These are phyloP conservation scores for Paracoccidioides brasiliensis DNA, from an alignment of 2,329 filamentous ascomycete species.

Conservation along the genomic window DNA sequence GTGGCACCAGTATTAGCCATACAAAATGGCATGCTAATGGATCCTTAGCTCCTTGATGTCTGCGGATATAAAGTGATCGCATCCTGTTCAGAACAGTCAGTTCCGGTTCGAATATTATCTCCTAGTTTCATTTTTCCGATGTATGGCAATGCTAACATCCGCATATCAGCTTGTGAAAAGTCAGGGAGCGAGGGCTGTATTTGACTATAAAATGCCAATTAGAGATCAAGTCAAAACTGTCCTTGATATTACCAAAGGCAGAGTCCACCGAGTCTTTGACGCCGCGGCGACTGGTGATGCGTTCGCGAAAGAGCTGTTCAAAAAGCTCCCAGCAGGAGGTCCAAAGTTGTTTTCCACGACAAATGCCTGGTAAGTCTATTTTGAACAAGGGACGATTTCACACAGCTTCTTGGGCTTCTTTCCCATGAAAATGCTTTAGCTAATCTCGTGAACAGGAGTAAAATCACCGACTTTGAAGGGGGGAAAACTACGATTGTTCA, in stretches of 20 bases:
- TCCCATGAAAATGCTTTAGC: not conserved
- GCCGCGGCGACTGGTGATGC: constrained; percentile 19
- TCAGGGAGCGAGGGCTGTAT: constrained; percentile 16
- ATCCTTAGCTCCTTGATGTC: constrained; percentile 15
- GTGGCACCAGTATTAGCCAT: not conserved
- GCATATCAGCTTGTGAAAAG: constrained; percentile 15
- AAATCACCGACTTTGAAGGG: constrained; percentile 14
- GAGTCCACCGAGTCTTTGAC: constrained; percentile 19
- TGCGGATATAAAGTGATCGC: constrained; percentile 21
- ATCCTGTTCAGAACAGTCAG: constrained; percentile 19
- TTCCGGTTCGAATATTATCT: constrained; percentile 11
- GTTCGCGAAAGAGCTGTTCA: constrained; percentile 16
- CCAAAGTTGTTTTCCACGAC: constrained; percentile 17
- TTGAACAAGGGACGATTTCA: no score
- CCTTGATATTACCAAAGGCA: constrained; percentile 16
- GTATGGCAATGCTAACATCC: not conserved
- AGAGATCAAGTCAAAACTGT: constrained; percentile 17
- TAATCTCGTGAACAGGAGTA: constrained; percentile 4
- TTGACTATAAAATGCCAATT: constrained; percentile 21
- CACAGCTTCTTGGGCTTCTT: not conserved
- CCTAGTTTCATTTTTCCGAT: not conserved
- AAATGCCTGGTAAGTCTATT: constrained; percentile 7
- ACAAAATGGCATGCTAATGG: not conserved
- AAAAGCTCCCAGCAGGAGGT: constrained; percentile 7
- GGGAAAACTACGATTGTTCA: constrained; percentile 12